Percentiles rank a stretch among this genome's conserved stretches.
These are phyloP conservation scores for Sporisorium iseilematis-ciliati DNA, from an alignment of 1,284 basidiomycete species.

Conservation along the genomic window DNA sequence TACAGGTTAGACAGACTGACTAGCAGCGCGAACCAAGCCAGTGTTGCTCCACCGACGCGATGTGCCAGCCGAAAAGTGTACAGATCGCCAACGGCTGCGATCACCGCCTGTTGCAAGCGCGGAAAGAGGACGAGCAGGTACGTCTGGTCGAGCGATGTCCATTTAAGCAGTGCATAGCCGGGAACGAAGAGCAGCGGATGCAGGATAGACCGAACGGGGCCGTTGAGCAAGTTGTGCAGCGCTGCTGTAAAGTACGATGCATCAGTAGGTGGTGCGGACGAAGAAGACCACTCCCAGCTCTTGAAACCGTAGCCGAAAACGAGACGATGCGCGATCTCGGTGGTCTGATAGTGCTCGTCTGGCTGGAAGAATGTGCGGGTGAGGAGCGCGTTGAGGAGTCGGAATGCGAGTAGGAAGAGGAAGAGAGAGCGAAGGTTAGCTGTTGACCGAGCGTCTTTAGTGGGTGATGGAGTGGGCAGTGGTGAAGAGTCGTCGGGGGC, in stretches of 20 bases:
- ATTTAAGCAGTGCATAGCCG: slow-evolving; percentile 79
- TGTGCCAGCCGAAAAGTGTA: slow-evolving; percentile 78
- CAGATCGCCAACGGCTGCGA: slow-evolving; percentile 86
- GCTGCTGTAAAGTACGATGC: slow-evolving; percentile 17
- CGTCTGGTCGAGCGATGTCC: slow-evolving; percentile 74
- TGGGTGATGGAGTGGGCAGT: not conserved
- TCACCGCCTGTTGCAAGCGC: slow-evolving; percentile 80
- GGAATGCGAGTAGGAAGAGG: slow-evolving; percentile 66
- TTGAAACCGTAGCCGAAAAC: slow-evolving; percentile 92
- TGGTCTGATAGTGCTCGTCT: slow-evolving; percentile 95
- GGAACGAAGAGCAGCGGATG: slow-evolving; percentile 78
- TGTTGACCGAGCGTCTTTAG: not conserved
- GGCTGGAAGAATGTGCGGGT: slow-evolving; percentile 94
- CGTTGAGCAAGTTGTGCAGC: slow-evolving; percentile 24
- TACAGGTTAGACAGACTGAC: slow-evolving; percentile 89
- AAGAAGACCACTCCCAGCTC: slow-evolving; percentile 90
- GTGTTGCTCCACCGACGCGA: slow-evolving; percentile 75
- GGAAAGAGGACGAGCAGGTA: slow-evolving; percentile 72
- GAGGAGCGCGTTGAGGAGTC: slow-evolving; percentile 74
- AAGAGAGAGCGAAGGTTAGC: slow-evolving; percentile 23
- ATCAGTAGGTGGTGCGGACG: not conserved
- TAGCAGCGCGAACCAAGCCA: slow-evolving; percentile 73
- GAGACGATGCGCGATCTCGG: slow-evolving; percentile 88
- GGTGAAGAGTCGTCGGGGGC: not conserved
- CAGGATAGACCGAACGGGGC: slow-evolving; percentile 69